Base-by-base conservation (phyloP, 2,329 filamentous ascomycete species). In the Cadophora malorum region DNA sequence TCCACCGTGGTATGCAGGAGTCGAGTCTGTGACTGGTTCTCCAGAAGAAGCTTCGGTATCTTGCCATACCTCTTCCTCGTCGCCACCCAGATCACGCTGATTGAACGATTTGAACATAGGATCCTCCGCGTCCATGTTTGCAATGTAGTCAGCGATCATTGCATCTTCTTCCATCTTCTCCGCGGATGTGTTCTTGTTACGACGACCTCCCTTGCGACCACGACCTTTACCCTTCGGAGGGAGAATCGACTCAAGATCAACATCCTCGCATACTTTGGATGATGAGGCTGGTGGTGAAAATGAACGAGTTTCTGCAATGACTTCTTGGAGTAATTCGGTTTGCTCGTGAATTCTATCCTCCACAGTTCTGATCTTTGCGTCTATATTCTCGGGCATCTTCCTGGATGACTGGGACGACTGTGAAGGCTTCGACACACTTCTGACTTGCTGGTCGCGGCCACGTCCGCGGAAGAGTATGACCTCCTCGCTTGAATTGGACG, bases 401-500 rank as follows among this genome's bases (percentile, higher is more conserved):
- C 59, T 58, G 21, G 59, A 21, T 9, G 52, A 19, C 16, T 45
- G 41, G n/a, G 61, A 49, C 8, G 10, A 19, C 47, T 65, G 50
- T 4, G 52, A 10, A 47, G 38, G 38, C 50, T 67, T 60, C 28
- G 71, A 64, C 10, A 71, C 53, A 6, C 50, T 65, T 63, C 64
- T 53, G 12, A 64, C 64, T 23, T 70, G 28, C 19, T 63, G 52
- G 56, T 74, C 70, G 35, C 88, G 83, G 41, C 88, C 88, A 38
- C 88, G 83, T 49, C 88, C 88, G 67, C 82, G 85, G 76, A 92
- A 93, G 0, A 92, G 74, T 58, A 94, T 88, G 5, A 93, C 81
- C 71, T 97, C 92, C 59, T 92, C 91, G 74, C 90, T 91, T 0
- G 90, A 92, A 70, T 88, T 83, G 0, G 84, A 85, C 7, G 76